These are phyloP conservation scores for Holtermannia corniformis DNA, from an alignment of 768 basidiomycete genomes.

Conservation along the genomic window DNA sequence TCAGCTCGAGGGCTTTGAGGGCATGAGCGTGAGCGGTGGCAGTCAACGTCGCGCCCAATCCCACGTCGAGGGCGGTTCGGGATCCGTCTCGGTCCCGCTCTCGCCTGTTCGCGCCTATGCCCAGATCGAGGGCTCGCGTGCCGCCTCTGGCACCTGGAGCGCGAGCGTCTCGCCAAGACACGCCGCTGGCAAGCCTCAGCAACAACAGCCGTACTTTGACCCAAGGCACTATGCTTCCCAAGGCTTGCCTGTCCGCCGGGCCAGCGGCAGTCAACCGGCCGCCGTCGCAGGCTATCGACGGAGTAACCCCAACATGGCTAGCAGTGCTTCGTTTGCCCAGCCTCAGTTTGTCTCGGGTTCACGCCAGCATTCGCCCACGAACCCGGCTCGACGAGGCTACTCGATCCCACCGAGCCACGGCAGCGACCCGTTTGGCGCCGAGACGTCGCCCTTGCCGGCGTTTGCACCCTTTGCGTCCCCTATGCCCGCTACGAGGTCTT, in stretches of 20 bases:
- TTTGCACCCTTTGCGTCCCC: slow-evolving; percentile 35
- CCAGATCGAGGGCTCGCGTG: slow-evolving; percentile 19
- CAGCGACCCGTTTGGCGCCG: slow-evolving; percentile 1
- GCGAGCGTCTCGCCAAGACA: slow-evolving; percentile 17
- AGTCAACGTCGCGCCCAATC: slow-evolving; percentile 12
- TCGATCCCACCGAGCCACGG: neutral
- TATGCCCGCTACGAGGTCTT: slow-evolving; percentile 3
- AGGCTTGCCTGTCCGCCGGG: slow-evolving; percentile 15
- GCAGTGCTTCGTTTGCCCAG: neutral
- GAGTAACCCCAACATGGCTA: neutral
- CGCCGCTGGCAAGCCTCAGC: slow-evolving; percentile 7
- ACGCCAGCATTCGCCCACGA: neutral
- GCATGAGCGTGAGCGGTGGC: slow-evolving; percentile 9
- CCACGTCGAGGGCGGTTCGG: slow-evolving; percentile 19
- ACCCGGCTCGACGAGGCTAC: slow-evolving; percentile 2
- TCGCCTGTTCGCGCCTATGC: slow-evolving; percentile 33
- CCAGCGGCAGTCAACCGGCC: neutral
- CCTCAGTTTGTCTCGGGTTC: neutral
- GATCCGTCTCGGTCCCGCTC: slow-evolving; percentile 38
- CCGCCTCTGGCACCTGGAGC: slow-evolving; percentile 21
- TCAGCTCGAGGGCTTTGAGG: slow-evolving; percentile 28
- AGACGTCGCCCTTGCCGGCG: slow-evolving; percentile 20
- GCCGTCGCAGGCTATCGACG: neutral
- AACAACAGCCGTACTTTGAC: slow-evolving; percentile 13
- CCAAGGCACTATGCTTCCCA: slow-evolving; percentile 14